These are phyloP conservation scores for Tetradesmus lagerheimii DNA, from an alignment of 139 green algal genomes.

Conservation along the genomic window DNA sequence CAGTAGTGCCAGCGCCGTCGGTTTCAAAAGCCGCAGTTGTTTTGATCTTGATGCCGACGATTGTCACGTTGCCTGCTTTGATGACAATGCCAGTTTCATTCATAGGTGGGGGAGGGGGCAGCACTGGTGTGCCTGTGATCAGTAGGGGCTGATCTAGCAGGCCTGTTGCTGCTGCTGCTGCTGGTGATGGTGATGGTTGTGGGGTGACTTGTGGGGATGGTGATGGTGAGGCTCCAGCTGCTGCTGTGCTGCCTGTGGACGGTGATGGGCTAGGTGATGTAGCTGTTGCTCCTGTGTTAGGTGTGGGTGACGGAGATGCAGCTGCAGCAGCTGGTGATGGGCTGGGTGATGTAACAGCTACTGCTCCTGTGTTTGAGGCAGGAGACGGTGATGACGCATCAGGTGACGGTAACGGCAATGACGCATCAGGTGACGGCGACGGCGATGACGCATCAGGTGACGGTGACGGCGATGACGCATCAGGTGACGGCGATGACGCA, in stretches of 20 bases:
- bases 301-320: neutral
- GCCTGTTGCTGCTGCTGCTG: neutral
- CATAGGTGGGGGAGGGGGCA: neutral
- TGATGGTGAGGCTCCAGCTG: too few species aligned
- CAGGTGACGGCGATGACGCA: neutral
- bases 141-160: neutral
- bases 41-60: neutral
- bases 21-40: neutral
- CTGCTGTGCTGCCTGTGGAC: too few species aligned
- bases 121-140: neutral
- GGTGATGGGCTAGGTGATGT: too few species aligned
- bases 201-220: neutral
- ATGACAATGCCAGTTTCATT: slow-evolving; percentile 10
- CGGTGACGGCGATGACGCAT: neutral
- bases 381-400: neutral
- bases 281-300: neutral
- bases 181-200: neutral
- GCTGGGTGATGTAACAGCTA: too few species aligned
- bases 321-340: too few species aligned
- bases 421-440: neutral
- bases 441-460: neutral
- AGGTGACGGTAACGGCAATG: neutral
- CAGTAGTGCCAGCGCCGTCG: neutral
- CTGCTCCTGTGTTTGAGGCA: too few species aligned
- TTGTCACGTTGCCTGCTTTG: slow-evolving; percentile 16